A percentile compares a stretch with the other conserved stretches of the same genome.
phyloP scores from a whole-genome alignment of 345 rosid species.

The Populus tremula region DNA sequence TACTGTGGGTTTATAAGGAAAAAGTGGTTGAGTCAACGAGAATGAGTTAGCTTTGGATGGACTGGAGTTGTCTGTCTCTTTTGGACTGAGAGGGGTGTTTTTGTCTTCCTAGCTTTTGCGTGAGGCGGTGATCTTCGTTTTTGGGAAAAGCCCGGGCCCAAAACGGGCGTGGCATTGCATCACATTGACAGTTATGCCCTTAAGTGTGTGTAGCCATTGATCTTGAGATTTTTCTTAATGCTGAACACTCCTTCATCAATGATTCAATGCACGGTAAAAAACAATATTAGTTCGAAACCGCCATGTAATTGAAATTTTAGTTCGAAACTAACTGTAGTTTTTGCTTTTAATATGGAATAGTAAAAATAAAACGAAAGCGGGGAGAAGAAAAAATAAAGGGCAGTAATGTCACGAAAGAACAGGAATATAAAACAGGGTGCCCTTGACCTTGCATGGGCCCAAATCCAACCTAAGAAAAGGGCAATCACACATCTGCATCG shows the following conservation, averaged over 20 bases:
- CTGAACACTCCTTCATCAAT: no score
- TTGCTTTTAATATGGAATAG: no score
- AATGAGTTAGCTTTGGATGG: background rate
- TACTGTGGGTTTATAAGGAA: background rate
- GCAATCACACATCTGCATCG: slow-evolving; percentile 1
- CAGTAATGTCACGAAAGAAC: background rate
- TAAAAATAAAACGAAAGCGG: background rate
- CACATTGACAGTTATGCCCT: background rate
- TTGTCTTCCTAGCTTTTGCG: background rate
- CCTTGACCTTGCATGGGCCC: slow-evolving; percentile 28
- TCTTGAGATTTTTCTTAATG: no score
- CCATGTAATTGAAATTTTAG: no score
- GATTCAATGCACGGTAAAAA: no score
- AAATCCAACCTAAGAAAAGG: slow-evolving; percentile 6
- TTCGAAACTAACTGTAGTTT: no score
- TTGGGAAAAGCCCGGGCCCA: background rate
- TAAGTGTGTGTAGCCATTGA: background rate
- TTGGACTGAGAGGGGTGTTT: background rate
- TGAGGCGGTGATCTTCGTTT: background rate
- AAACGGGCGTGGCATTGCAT: background rate
- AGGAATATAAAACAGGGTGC: background rate
- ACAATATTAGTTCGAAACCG: no score
- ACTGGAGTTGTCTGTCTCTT: background rate
- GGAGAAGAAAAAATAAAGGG: background rate
- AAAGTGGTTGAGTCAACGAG: background rate